These are phyloP conservation scores for Wakefieldia striispora DNA, from an alignment of 768 basidiomycete species.

Conservation along the genomic window DNA sequence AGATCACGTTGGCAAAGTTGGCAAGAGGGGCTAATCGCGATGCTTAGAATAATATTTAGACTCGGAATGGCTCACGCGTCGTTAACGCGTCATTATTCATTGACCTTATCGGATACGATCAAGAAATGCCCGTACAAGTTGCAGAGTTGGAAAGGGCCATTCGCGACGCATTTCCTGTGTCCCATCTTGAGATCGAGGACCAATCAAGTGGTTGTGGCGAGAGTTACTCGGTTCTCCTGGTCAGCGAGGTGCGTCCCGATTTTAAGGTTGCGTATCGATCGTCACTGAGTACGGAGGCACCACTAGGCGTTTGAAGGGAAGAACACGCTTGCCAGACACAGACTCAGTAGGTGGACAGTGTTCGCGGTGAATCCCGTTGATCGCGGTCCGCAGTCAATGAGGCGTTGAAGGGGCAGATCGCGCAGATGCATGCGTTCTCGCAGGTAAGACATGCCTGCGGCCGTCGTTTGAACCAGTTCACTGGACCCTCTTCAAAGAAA, in stretches of 20 bases:
- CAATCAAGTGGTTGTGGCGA: conserved; percentile 80
- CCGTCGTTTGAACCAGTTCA: background rate
- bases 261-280: background rate
- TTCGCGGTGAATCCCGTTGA: conserved; percentile 1
- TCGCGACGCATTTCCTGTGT: conserved; percentile 58
- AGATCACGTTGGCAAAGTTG: too few relatives aligned
- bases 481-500: conserved; percentile 46
- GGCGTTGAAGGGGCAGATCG: conserved; percentile 67
- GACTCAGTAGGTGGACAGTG: conserved; percentile 49
- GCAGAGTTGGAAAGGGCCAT: conserved; percentile 60
- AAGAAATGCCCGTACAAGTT: conserved; percentile 58
- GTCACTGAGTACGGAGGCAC: background rate
- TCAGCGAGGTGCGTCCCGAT: conserved; percentile 59
- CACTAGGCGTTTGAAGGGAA: conserved; percentile 74
- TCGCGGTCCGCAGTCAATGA: conserved; percentile 60
- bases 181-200: conserved; percentile 72
- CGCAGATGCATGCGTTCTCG: conserved; percentile 85
- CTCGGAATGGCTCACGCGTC: too few relatives aligned
- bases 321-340: conserved; percentile 73
- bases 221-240: conserved; percentile 70
- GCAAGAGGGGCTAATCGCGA: too few relatives aligned
- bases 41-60: too few relatives aligned
- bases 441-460: conserved; percentile 44
- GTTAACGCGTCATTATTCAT: too few relatives aligned
- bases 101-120: background rate